These are phyloP conservation scores for Ophiocordyceps camponoti-floridani DNA, from an alignment of 2,329 filamentous ascomycete genomes.

Conservation along the genomic window DNA sequence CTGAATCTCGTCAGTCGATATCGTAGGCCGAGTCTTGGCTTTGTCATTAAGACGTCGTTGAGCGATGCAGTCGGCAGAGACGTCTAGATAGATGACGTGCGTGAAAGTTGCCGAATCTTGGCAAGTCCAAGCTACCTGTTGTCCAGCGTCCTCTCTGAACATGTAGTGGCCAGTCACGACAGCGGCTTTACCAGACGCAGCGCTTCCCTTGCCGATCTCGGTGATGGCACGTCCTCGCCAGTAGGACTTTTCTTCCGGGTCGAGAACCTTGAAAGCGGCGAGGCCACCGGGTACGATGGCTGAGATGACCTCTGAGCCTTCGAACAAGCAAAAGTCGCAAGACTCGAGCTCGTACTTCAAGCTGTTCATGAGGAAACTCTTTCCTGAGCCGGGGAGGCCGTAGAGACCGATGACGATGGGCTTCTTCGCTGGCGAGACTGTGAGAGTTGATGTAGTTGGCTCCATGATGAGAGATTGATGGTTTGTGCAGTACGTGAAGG, in stretches of 20 bases:
- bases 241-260: conserved; percentile 14
- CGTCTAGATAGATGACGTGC: conserved; percentile 39
- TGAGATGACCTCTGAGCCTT: conserved; percentile 31
- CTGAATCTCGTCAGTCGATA: conserved; percentile 18
- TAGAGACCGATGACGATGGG: conserved; percentile 32
- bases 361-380: conserved; percentile 24
- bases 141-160: conserved; percentile 27
- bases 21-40: conserved; percentile 13
- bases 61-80: conserved; percentile 16
- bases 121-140: conserved; percentile 19
- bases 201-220: conserved; percentile 19
- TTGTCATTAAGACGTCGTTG: conserved; percentile 20
- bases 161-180: conserved; percentile 38
- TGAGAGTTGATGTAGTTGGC: not conserved
- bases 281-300: conserved; percentile 26
- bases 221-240: conserved; percentile 27
- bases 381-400: conserved; percentile 35
- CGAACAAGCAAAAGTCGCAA: conserved; percentile 25
- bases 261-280: conserved; percentile 22
- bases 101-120: conserved; percentile 29
- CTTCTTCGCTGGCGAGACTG: conserved; percentile 6
- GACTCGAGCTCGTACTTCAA: conserved; percentile 17
- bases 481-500: too few relatives aligned
- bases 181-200: conserved; percentile 13
- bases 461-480: not conserved